Evolutionary conservation across 139 green algal genomes (phyloP).

Genomic region (Nannochloris sp.): DNA sequence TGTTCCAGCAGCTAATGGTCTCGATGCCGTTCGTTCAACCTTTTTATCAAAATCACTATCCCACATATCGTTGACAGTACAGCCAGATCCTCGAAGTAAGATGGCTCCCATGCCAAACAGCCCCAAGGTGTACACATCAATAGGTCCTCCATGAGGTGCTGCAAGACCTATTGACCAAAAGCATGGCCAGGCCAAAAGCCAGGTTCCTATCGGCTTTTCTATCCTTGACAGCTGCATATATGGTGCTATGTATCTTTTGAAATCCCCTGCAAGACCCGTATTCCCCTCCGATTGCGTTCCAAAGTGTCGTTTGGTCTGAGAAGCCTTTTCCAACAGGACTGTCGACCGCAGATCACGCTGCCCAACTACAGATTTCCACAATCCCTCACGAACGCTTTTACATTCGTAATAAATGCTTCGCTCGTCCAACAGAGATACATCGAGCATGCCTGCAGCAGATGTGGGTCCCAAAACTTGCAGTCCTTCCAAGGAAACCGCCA

Average conservation of each 20-base stretch:
- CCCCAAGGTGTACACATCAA: conserved; percentile 55
- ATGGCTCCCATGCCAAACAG: conserved; percentile 81
- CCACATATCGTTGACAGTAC: conserved; percentile 97
- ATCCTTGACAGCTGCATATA: conserved; percentile 82
- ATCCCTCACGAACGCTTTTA: no score
- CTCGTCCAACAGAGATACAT: no score
- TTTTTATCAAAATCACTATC: conserved; percentile 73
- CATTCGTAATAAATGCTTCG: no score
- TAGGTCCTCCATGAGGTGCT: conserved; percentile 53
- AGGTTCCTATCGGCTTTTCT: conserved; percentile 86
- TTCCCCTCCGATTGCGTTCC: no score
- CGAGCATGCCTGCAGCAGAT: no score
- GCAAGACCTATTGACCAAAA: conserved; percentile 91
- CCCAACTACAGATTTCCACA: no score
- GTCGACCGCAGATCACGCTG: no score
- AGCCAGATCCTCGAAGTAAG: conserved; percentile 80
- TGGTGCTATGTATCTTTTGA: conserved; percentile 10
- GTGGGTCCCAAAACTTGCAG: no score
- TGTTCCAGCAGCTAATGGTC: conserved; percentile 58
- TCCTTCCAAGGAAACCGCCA: no score
- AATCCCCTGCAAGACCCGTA: neutral
- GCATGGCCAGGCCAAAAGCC: conserved; percentile 85
- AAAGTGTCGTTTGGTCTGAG: no score
- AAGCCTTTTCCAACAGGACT: no score
- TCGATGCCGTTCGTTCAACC: conserved; percentile 61